Conservation (phyloP, 2,329 filamentous ascomycete species). For the Colletotrichum cordylinicola region DNA sequence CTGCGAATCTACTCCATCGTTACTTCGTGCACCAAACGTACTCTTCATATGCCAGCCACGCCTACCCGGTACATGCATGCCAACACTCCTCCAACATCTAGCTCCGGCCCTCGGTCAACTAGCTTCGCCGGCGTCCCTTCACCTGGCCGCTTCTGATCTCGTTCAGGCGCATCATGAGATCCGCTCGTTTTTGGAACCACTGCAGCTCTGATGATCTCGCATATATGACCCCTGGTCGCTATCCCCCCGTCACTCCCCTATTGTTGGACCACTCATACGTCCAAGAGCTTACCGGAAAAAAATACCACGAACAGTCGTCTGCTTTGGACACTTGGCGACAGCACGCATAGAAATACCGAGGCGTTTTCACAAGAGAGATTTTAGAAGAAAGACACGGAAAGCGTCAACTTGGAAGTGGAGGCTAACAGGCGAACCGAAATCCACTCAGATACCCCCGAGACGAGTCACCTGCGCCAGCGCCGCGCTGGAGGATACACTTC, state of each 20-base stretch:
- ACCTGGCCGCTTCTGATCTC: constrained; percentile 21
- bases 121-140: constrained; percentile 16
- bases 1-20: constrained; percentile 3
- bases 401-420: neutral
- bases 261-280: neutral
- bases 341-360: neutral
- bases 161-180: constrained; percentile 23
- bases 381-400: neutral
- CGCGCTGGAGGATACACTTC: constrained; percentile 22
- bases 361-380: neutral
- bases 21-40: constrained; percentile 2
- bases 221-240: constrained; percentile 22
- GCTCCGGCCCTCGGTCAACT: constrained; percentile 21
- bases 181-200: constrained; percentile 17
- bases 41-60: neutral
- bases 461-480: neutral
- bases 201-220: constrained; percentile 21
- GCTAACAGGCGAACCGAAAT: neutral
- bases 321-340: neutral
- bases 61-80: constrained; percentile 9
- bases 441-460: neutral
- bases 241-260: neutral
- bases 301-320: neutral
- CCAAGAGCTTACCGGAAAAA: neutral
- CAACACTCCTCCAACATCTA: constrained; percentile 13